These are phyloP conservation scores for Neurospora sp. DNA, from an alignment of 495 filamentous ascomycete genomes.

Conservation along the genomic window DNA sequence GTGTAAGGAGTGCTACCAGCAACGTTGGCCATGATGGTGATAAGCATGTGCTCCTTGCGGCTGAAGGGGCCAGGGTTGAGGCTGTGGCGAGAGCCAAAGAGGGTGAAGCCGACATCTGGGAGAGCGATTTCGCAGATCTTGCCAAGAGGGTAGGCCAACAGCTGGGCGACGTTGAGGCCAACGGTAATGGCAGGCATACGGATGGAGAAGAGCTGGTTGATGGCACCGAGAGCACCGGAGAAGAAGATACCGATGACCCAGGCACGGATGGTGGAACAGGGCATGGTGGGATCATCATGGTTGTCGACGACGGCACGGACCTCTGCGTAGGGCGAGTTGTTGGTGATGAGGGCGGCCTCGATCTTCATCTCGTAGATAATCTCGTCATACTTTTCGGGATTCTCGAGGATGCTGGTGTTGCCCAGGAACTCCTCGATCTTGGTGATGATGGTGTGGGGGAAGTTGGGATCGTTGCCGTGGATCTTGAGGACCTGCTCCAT, in stretches of 20 bases:
- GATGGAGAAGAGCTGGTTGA: conserved; percentile 32
- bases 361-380: conserved; percentile 33
- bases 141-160: conserved; percentile 28
- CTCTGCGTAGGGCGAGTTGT: conserved; percentile 36
- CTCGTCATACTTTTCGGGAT: conserved; percentile 20
- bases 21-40: conserved; percentile 34
- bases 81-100: conserved; percentile 23
- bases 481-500: conserved; percentile 24
- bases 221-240: conserved; percentile 20
- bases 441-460: conserved; percentile 21
- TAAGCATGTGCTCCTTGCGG: conserved; percentile 40
- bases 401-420: conserved; percentile 17
- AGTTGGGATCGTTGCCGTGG: conserved; percentile 30
- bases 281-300: conserved; percentile 25
- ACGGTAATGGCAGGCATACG: conserved; percentile 24
- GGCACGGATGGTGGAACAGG: conserved; percentile 25
- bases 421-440: conserved; percentile 26
- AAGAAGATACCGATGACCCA: conserved; percentile 29
- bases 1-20: conserved; percentile 23
- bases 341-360: conserved; percentile 30
- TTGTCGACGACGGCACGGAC: conserved; percentile 39
- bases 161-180: conserved; percentile 25
- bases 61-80: conserved; percentile 41
- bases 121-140: conserved; percentile 23
- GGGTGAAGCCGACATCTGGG: conserved; percentile 28